These are phyloP conservation scores for Pleurotus cornucopiae DNA, from an alignment of 768 basidiomycete genomes.

Conservation along the genomic window DNA sequence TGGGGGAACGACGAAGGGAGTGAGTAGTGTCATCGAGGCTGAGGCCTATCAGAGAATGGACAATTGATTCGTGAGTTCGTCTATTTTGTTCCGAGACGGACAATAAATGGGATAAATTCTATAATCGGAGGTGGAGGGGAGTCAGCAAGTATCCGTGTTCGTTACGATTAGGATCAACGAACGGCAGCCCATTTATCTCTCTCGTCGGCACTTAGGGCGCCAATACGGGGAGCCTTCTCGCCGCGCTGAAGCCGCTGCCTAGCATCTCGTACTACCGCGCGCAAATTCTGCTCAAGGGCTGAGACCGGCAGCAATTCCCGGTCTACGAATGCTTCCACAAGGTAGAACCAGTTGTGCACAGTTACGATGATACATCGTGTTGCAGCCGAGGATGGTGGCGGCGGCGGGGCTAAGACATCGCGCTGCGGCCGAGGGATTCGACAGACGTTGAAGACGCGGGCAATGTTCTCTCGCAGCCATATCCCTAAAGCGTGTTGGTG, in stretches of 20 bases:
- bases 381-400: slow-evolving; percentile 38
- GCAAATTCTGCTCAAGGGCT: slow-evolving; percentile 41
- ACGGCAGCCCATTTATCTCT: slow-evolving; percentile 82
- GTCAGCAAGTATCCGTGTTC: background rate
- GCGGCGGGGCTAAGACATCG: slow-evolving; percentile 53
- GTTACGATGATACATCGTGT: slow-evolving; percentile 65
- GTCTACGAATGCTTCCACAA: slow-evolving; percentile 60
- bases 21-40: slow-evolving; percentile 77
- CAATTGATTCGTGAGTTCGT: slow-evolving; percentile 55
- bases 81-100: slow-evolving; percentile 64
- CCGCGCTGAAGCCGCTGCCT: slow-evolving; percentile 41
- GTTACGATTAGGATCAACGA: background rate
- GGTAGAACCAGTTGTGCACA: slow-evolving; percentile 76
- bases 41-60: slow-evolving; percentile 73
- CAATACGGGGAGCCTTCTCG: slow-evolving; percentile 58
- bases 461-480: slow-evolving; percentile 58
- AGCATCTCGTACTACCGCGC: slow-evolving; percentile 54
- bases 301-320: slow-evolving; percentile 29
- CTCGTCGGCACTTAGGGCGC: slow-evolving; percentile 73
- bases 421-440: slow-evolving; percentile 68
- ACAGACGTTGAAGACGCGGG: slow-evolving; percentile 70
- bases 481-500: slow-evolving; percentile 32
- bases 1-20: slow-evolving; percentile 18
- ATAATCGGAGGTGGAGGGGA: background rate
- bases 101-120: slow-evolving; percentile 74